phyloP scores from a whole-genome alignment of 352 stramenopile species.

The Plasmopara muralis region DNA sequence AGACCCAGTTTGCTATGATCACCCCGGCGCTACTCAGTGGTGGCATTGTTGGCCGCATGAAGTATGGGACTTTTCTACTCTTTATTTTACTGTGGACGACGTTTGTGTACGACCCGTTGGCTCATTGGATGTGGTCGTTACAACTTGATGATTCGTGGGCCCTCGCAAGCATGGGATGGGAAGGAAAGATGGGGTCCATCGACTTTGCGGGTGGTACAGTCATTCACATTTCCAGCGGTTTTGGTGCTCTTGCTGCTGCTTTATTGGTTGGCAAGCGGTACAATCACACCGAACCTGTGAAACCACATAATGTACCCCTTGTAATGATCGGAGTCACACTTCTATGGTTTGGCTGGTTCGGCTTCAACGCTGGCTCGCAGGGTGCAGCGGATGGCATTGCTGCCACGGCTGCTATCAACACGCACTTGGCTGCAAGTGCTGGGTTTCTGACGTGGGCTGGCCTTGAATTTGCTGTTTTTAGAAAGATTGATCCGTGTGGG shows the following conservation, averaged over 20 bases:
- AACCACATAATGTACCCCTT: conserved; percentile 78
- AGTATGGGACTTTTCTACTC: conserved; percentile 61
- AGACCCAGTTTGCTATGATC: conserved; percentile 81
- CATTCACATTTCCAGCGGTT: conserved; percentile 76
- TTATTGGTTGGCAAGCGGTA: conserved; percentile 68
- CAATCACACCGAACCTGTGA: conserved; percentile 63
- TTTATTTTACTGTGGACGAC: conserved; percentile 82
- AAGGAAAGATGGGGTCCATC: conserved; percentile 59
- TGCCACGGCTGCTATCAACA: conserved; percentile 59
- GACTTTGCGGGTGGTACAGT: conserved; percentile 84
- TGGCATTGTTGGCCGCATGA: conserved; percentile 81
- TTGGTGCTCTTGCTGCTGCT: conserved; percentile 63
- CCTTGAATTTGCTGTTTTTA: conserved; percentile 42
- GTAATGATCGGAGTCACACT: conserved; percentile 74
- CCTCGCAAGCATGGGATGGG: conserved; percentile 44
- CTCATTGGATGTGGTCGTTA: conserved; percentile 79
- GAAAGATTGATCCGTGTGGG: conserved; percentile 60
- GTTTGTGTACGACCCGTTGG: conserved; percentile 80
- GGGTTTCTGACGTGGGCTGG: conserved; percentile 67
- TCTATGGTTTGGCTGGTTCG: conserved; percentile 85
- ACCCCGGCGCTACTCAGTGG: conserved; percentile 67
- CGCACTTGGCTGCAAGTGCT: conserved; percentile 49
- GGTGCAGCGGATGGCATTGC: conserved; percentile 56
- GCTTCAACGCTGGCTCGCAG: conserved; percentile 74
- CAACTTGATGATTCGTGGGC: conserved; percentile 50